A percentile compares a stretch with the other conserved stretches of the same genome.
Evolutionary conservation across 495 filamentous ascomycete genomes (phyloP).

Genomic region (Letharia lupina): DNA sequence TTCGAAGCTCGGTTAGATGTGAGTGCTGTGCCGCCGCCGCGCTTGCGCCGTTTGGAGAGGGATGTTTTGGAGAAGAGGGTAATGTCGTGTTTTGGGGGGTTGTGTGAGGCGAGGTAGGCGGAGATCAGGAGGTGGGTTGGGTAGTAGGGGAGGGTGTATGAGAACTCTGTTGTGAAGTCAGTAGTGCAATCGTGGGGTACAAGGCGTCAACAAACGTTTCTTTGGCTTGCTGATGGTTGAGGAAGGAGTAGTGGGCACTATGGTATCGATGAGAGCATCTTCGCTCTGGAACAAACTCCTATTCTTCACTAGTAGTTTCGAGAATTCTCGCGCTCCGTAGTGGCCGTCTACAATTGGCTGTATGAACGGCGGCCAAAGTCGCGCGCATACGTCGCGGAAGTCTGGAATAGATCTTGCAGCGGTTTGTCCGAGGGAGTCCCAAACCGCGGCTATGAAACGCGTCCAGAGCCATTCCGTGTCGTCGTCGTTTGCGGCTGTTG

Average conservation of each 20-base stretch:
- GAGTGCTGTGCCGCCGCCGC: slow-evolving; percentile 29
- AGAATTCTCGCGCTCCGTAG: slow-evolving; percentile 69
- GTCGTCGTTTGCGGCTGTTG: slow-evolving; percentile 28
- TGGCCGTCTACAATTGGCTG: slow-evolving; percentile 54
- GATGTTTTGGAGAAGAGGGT: slow-evolving; percentile 78
- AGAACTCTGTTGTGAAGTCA: slow-evolving; percentile 17
- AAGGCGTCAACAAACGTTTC: slow-evolving; percentile 22
- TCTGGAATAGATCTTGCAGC: slow-evolving; percentile 56
- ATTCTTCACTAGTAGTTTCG: slow-evolving; percentile 66
- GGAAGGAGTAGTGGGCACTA: slow-evolving; percentile 61
- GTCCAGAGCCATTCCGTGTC: slow-evolving; percentile 65
- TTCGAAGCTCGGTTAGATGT: slow-evolving; percentile 24
- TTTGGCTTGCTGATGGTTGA: slow-evolving; percentile 4
- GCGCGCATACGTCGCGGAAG: slow-evolving; percentile 47
- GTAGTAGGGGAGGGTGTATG: slow-evolving; percentile 58
- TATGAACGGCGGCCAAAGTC: slow-evolving; percentile 64
- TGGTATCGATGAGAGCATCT: slow-evolving; percentile 56
- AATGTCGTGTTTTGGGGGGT: slow-evolving; percentile 65
- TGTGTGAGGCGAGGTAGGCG: slow-evolving; percentile 88
- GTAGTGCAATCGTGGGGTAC: slow-evolving; percentile 23
- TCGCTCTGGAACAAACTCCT: slow-evolving; percentile 72
- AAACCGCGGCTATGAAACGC: slow-evolving; percentile 63
- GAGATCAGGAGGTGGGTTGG: slow-evolving; percentile 76
- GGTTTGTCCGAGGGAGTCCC: slow-evolving; percentile 61
- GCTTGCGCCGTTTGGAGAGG: slow-evolving; percentile 46